phyloP scores from a whole-genome alignment of 768 basidiomycete species.

The Boletus subcaerulescens region DNA sequence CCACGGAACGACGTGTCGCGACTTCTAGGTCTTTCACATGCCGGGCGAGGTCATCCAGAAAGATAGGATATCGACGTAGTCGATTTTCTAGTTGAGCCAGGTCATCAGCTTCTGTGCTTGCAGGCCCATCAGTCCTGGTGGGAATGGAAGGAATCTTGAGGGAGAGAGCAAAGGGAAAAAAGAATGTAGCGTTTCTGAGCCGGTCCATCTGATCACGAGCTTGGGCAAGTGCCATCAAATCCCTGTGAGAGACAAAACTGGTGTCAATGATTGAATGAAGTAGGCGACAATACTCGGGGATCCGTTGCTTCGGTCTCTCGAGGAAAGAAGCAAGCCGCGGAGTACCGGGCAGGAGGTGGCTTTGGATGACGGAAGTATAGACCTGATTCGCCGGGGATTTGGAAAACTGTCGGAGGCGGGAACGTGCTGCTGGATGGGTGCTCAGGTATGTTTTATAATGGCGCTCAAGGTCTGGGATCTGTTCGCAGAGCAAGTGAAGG shows the following conservation, averaged over 20 bases:
- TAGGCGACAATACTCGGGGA: constrained; percentile 86
- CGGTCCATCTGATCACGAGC: constrained; percentile 49
- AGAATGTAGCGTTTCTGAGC: constrained; percentile 57
- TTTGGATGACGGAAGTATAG: constrained; percentile 57
- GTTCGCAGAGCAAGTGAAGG: not conserved
- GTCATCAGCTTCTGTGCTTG: constrained; percentile 35
- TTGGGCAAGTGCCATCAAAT: constrained; percentile 36
- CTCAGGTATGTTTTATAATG: constrained; percentile 76
- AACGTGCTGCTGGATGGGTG: constrained; percentile 63
- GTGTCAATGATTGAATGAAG: constrained; percentile 66
- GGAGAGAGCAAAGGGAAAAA: too few species aligned
- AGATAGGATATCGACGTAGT: constrained; percentile 49
- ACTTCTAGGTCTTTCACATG: constrained; percentile 54
- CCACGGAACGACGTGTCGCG: constrained; percentile 42
- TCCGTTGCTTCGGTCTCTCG: constrained; percentile 93
- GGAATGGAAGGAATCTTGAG: not conserved
- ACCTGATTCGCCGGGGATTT: constrained; percentile 42
- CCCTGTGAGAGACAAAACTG: constrained; percentile 58
- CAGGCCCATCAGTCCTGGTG: constrained; percentile 8
- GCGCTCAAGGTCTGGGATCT: constrained; percentile 64
- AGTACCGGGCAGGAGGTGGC: constrained; percentile 50
- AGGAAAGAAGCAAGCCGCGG: constrained; percentile 89
- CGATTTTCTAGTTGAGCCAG: constrained; percentile 51
- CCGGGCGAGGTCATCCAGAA: constrained; percentile 55
- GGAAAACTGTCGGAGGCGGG: constrained; percentile 48